Base-by-base conservation (phyloP, 768 basidiomycete genomes). In the Psilocybe cyanescens region DNA sequence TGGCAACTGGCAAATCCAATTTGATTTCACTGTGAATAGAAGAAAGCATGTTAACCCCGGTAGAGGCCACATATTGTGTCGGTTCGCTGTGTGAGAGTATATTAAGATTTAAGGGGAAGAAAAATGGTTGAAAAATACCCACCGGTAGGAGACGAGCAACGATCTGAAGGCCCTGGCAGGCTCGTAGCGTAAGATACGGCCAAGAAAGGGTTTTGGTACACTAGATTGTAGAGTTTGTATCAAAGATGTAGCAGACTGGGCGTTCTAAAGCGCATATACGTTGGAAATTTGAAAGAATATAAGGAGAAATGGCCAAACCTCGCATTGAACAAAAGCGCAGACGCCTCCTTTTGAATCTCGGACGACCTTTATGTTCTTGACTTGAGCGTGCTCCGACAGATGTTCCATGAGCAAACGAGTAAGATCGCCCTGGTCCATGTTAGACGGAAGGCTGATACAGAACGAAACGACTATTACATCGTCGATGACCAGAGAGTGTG, bases 251-350 rank as follows among this genome's bases (percentile, higher is more conserved):
- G 91, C 90, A 2, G 86, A 78, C 14, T 74, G 70, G 3, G 87
- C 78, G 64, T 86, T 79, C 91, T 92, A 63, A 46, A 61, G 46
- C 64, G 59, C 61, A 62, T 61, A 67, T 66, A 65, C 57, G 57
- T 65, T 3, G 45, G 57, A 58, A 47, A 59, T 56, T 48, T 28
- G 19, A 48, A 57, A 64, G 44, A 30, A 24, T 33, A 29, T 12
- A 12, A 16, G 14, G 5, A 12, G 12, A 54, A 54, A 29, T 1
- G 24, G 58, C 47, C 79, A 47, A 68, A 92, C 92, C 80, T 91
- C 83, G 80, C 91, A 93, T 74, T 94, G 92, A 24, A 92, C 87
- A 71, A 94, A 94, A 59, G 92, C 92, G 69, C 92, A 94, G 48
- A 90, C 84, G 12, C 90, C 88, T 41, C 90, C 90, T 71, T 87